phyloP scores from a whole-genome alignment of 352 stramenopile genomes.

The Phytophthora aleatoria region DNA sequence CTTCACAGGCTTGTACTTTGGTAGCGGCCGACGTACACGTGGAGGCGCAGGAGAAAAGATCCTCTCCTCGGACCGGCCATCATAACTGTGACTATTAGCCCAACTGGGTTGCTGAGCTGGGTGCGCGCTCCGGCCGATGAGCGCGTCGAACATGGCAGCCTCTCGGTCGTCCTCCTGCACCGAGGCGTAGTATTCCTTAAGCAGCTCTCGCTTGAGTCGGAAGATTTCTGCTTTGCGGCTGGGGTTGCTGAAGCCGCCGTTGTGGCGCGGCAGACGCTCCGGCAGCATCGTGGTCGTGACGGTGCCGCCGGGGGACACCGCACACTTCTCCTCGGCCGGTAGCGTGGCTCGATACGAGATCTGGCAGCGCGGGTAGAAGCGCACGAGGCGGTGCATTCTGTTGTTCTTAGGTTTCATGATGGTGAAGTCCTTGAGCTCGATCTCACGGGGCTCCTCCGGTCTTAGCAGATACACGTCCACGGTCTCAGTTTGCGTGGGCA shows the following conservation, averaged over 20 bases:
- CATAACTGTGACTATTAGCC: slow-evolving; percentile 1
- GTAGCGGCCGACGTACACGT: slow-evolving; percentile 28
- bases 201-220: slow-evolving; percentile 63
- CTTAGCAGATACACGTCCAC: slow-evolving; percentile 79
- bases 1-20: slow-evolving; percentile 53
- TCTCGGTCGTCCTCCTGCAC: slow-evolving; percentile 41
- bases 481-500: slow-evolving; percentile 49
- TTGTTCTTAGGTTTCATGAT: slow-evolving; percentile 87
- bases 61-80: slow-evolving; percentile 7
- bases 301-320: slow-evolving; percentile 58
- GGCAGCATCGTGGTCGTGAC: slow-evolving; percentile 51
- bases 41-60: slow-evolving; percentile 10
- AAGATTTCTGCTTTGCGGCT: slow-evolving; percentile 74
- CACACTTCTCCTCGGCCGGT: slow-evolving; percentile 58
- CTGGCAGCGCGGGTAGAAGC: slow-evolving; percentile 67
- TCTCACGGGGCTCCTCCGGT: slow-evolving; percentile 61
- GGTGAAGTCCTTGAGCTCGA: slow-evolving; percentile 81
- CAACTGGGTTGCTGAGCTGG: slow-evolving; percentile 15
- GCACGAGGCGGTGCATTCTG: slow-evolving; percentile 73
- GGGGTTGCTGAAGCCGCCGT: slow-evolving; percentile 75
- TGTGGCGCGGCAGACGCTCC: slow-evolving; percentile 57
- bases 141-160: slow-evolving; percentile 39
- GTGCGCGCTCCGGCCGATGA: slow-evolving; percentile 32
- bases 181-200: slow-evolving; percentile 60
- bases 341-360: slow-evolving; percentile 75